Base-by-base conservation (phyloP, 2,329 filamentous ascomycete genomes). In the Aureobasidium subglaciale region DNA sequence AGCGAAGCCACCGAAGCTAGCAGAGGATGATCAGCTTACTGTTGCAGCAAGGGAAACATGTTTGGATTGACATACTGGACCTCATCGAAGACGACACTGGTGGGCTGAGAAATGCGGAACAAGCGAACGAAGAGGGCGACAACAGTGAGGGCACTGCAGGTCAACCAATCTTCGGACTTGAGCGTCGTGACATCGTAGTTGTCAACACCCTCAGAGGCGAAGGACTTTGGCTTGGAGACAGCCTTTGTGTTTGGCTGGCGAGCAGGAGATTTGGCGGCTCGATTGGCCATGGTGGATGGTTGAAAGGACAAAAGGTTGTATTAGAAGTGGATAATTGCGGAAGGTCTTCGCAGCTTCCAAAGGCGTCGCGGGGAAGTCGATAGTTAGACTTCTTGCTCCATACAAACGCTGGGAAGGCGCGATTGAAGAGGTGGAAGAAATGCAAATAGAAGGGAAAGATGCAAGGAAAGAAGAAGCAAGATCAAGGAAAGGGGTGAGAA, bases 71-170 rank as follows among this genome's bases (percentile, higher is more conserved):
- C 90, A 71, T 83, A 96, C 90, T 99, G 93, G 71, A 99, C 93
- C 77, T 99, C 93, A 72, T 99, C 93, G 71, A 99, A 99, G 63
- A 99, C 93, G 59, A 99, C 93, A 66, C 91, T 96, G 67, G 84
- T 87, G 56, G 93, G 93, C 71, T 96, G 90, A 71, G 95, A 96
- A 75, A 99, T 96, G 68, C 90, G 85, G 78, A 95, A 99, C 61
- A 97, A 75, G 61, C 93, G 88, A 62, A 99, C 89, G 62, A 85
- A 75, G 55, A 86, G 80, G 49, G 88, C 88, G 60, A 96, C 65
- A 16, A 90, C 63, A 50, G 90, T 95, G 62, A 97, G 73, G 49
- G 80, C 73, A 18, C 83, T 74, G 70, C 95, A 79, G 60, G 89
- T 72, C 72, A 88, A 82, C 75, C 93, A 96, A 74, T 97, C 93